Base-by-base conservation (phyloP, 176 grass and related monocot species). In the Tillandsia leiboldiana region DNA sequence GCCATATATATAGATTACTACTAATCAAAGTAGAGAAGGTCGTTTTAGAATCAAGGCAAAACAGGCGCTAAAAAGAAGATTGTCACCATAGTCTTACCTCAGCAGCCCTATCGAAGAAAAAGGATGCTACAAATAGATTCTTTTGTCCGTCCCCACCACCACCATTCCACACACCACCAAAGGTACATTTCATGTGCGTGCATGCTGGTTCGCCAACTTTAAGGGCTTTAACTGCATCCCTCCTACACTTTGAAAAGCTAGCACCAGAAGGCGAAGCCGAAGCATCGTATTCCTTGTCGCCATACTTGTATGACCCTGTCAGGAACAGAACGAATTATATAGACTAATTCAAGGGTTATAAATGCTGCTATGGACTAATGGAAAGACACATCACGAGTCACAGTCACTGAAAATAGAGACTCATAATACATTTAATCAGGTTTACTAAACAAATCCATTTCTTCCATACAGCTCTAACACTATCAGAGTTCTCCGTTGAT, bases 111-210 rank as follows among this genome's bases (percentile, higher is more conserved):
- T 80, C 69, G 51, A 61, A 65, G 85, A 87, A 87, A 56, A 42
- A 66, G 1, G 63, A 67, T 12, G 72, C 62, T 1, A 77, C 66
- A 57, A 73, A 87, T 11, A 87, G 64, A 24, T 75, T 48, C 53
- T 70, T 76, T 75, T 82, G 78, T 7, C 84, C 84, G 0, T 73
- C 79, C 26, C 84, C 84, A 13, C 84, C 79, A 1, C 84, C 84
- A 2, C 79, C 79, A 15, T 82, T 82, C 84, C 84, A 87, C 3
- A 87, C 59, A 70, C 79, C 84, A 27, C 75, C 50, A 73, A 87
- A 82, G 1, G 84, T 72, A 57, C 84, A 87, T 29, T 87, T 82
- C 48, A 77, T 78, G 11, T 65, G 49, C 12, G 62, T 49, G 29
- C 84, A 86, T 23, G 29, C 23, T 26, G 70, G 42, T 72, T 61